A percentile compares a stretch with the other conserved stretches of the same genome.
phyloP scores from a whole-genome alignment of 1,284 basidiomycete genomes.

The Fomitiporia mediterranea region DNA sequence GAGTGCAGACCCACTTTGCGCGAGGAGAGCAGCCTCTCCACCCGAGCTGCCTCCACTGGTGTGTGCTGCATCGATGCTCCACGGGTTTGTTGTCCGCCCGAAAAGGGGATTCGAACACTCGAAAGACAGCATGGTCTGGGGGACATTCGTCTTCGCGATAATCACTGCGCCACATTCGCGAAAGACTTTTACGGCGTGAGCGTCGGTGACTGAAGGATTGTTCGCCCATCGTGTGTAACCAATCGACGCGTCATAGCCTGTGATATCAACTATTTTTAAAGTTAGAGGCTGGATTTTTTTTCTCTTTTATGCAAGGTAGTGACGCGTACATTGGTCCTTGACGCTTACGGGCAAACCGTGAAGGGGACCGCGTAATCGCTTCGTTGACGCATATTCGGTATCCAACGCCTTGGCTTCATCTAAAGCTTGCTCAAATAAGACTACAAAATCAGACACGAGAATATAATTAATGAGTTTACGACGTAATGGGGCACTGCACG shows the following conservation, averaged over 20 bases:
- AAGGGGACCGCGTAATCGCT: constrained; percentile 61
- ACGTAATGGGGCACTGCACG: neutral
- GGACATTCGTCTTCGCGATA: constrained; percentile 74
- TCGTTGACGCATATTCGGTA: constrained; percentile 55
- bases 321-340: constrained; percentile 61
- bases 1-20: constrained; percentile 68
- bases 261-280: constrained; percentile 41
- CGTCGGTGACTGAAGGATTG: constrained; percentile 51
- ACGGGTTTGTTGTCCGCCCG: constrained; percentile 72
- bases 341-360: constrained; percentile 81
- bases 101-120: constrained; percentile 86
- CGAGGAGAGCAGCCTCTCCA: constrained; percentile 74
- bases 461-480: neutral
- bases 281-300: neutral
- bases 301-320: neutral
- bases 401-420: constrained; percentile 61
- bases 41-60: constrained; percentile 77
- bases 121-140: constrained; percentile 81
- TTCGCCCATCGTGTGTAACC: constrained; percentile 70
- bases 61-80: constrained; percentile 45
- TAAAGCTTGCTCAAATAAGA: constrained; percentile 68
- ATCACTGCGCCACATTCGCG: constrained; percentile 50
- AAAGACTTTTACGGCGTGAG: constrained; percentile 49
- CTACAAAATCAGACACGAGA: constrained; percentile 32
- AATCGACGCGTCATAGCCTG: constrained; percentile 62